phyloP scores from a whole-genome alignment of 306 rosid species.

The Sicyos baderoa region DNA sequence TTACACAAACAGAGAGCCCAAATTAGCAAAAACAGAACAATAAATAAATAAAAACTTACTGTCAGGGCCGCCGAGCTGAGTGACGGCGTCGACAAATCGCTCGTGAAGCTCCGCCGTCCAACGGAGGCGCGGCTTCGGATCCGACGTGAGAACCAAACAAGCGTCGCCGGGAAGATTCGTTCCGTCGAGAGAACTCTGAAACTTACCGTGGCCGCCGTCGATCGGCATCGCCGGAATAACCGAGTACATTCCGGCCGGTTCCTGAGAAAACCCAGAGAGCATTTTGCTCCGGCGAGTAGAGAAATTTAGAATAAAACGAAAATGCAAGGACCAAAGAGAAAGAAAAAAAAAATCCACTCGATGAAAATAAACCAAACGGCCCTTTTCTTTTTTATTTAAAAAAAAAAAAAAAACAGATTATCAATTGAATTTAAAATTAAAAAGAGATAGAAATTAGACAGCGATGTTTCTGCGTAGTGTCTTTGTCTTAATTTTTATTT shows the following conservation, averaged over 20 bases:
- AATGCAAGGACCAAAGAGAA: not conserved
- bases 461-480: conserved; percentile 41
- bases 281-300: not conserved
- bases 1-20: not conserved
- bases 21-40: not conserved
- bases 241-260: conserved; percentile 37
- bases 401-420: not conserved
- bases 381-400: too few relatives aligned
- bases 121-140: conserved; percentile 53
- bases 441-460: conserved; percentile 27
- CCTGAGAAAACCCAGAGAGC: conserved; percentile 24
- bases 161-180: conserved; percentile 49
- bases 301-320: not conserved
- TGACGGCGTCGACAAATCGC: conserved; percentile 52
- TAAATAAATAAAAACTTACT: conserved; percentile 35
- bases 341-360: conserved; percentile 1
- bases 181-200: conserved; percentile 45
- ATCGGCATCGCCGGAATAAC: conserved; percentile 42
- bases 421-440: not conserved
- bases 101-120: conserved; percentile 66
- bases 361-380: not conserved
- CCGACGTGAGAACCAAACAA: conserved; percentile 49
- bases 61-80: conserved; percentile 61
- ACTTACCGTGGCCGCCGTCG: conserved; percentile 41
- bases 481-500: conserved; percentile 23